Evolutionary conservation across 2,329 filamentous ascomycete genomes (phyloP).

Genomic region (Herpomyces periplanetae): DNA sequence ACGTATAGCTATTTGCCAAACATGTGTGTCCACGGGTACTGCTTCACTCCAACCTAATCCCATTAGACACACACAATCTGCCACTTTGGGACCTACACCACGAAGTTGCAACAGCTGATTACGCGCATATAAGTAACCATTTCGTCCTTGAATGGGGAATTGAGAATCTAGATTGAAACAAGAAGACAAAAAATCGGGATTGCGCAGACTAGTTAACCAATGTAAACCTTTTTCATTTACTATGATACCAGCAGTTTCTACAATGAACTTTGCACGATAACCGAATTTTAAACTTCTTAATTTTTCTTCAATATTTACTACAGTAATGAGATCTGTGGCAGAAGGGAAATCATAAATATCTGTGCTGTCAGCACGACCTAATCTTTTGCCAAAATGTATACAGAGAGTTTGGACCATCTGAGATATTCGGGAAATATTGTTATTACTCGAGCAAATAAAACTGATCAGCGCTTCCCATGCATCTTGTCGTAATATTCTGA

Average conservation of each 20-base stretch:
- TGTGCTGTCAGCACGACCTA: conserved; percentile 26
- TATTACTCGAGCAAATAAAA: conserved; percentile 97
- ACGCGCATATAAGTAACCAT: conserved; percentile 40
- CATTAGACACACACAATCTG: conserved; percentile 87
- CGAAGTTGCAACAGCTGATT: conserved; percentile 34
- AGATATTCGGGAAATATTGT: conserved; percentile 76
- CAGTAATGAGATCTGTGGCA: conserved; percentile 30
- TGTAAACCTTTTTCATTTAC: conserved; percentile 18
- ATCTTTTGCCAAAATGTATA: conserved; percentile 33
- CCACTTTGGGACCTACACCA: conserved; percentile 80
- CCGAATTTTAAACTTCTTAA: conserved; percentile 60
- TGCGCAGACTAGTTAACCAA: conserved; percentile 42
- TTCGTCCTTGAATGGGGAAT: conserved; percentile 12
- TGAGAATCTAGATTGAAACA: conserved; percentile 9
- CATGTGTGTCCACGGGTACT: conserved; percentile 79
- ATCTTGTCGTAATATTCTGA: conserved; percentile 71
- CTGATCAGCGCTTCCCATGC: conserved; percentile 73
- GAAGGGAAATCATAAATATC: conserved; percentile 57
- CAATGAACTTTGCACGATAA: conserved; percentile 70
- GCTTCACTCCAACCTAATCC: conserved; percentile 80
- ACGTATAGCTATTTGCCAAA: conserved; percentile 7
- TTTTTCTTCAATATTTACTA: conserved; percentile 31
- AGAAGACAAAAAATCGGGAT: conserved; percentile 26
- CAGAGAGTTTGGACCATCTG: conserved; percentile 92
- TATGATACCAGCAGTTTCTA: conserved; percentile 40